Percentiles rank a stretch among this genome's conserved stretches.
phyloP scores from a whole-genome alignment of 1,284 basidiomycete species.

The Rhodotorula sp. region DNA sequence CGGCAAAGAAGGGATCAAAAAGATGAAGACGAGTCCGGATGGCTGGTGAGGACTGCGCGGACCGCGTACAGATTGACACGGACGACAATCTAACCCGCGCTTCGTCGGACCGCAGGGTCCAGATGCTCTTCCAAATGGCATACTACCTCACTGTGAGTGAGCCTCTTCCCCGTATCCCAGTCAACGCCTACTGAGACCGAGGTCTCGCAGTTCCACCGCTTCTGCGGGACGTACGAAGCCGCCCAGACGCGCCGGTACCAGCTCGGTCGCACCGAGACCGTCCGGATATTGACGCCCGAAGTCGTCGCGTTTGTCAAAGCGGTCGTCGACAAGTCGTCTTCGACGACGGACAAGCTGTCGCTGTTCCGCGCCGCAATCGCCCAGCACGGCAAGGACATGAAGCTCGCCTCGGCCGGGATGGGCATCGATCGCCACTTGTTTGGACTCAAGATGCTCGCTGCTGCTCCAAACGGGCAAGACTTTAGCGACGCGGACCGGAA shows the following conservation, averaged over 20 bases:
- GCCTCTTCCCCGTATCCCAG: not conserved
- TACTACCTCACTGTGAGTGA: constrained; percentile 57
- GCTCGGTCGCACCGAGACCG: constrained; percentile 84
- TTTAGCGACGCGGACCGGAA: constrained; percentile 58
- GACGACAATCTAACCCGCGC: no score
- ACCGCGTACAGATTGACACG: not conserved
- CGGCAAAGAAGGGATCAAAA: constrained; percentile 83
- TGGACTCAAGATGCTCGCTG: constrained; percentile 50
- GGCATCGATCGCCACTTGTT: constrained; percentile 82
- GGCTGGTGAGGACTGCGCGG: constrained; percentile 63
- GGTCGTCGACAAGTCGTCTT: constrained; percentile 60
- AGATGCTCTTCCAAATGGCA: constrained; percentile 83
- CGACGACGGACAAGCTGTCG: constrained; percentile 55
- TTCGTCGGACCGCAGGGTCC: constrained; percentile 53
- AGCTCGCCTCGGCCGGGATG: constrained; percentile 65
- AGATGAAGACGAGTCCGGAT: constrained; percentile 78
- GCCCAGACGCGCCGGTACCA: constrained; percentile 78
- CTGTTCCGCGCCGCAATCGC: constrained; percentile 66
- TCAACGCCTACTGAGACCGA: constrained; percentile 52
- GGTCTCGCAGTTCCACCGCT: constrained; percentile 13
- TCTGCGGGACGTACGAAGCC: constrained; percentile 68
- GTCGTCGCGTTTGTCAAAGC: constrained; percentile 68
- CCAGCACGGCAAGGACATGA: constrained; percentile 68
- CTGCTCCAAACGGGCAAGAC: constrained; percentile 49
- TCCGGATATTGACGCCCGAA: constrained; percentile 71